Evolutionary conservation across 495 filamentous ascomycete genomes (phyloP).

Genomic region (Podospora anserina): DNA sequence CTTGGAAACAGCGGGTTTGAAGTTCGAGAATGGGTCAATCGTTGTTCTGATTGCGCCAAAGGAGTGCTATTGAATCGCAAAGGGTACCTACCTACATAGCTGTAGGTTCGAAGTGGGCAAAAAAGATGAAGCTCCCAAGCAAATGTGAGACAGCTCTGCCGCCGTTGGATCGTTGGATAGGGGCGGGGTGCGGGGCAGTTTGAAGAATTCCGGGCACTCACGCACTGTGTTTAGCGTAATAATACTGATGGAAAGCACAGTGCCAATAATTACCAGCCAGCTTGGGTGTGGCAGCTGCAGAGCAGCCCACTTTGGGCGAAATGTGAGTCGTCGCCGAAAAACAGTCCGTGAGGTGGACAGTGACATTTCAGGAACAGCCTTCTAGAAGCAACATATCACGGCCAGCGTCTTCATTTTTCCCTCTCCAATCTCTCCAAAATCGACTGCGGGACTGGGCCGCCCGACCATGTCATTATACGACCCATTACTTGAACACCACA

Average conservation of each 20-base stretch:
- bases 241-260: conserved; percentile 9
- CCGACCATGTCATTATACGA: conserved; percentile 33
- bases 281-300: background rate
- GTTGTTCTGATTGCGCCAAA: background rate
- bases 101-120: background rate
- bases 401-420: too few relatives aligned
- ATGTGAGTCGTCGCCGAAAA: conserved; percentile 16
- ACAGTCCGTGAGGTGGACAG: background rate
- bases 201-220: background rate
- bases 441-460: conserved; percentile 17
- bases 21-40: too few relatives aligned
- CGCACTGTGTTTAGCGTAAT: background rate
- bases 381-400: background rate
- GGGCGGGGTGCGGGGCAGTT: background rate
- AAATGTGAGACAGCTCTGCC: background rate
- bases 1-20: background rate
- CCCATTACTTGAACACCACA: conserved; percentile 30
- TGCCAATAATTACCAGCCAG: conserved; percentile 7
- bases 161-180: too few relatives aligned
- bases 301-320: conserved; percentile 12
- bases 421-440: background rate
- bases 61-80: too few relatives aligned
- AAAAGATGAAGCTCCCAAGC: background rate
- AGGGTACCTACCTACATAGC: too few relatives aligned
- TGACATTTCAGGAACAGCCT: background rate